Evolutionary conservation across 345 rosid genomes (phyloP), one percentile per base, ranked within the genome.

Genomic region (Zanthoxylum bungeanum): DNA sequence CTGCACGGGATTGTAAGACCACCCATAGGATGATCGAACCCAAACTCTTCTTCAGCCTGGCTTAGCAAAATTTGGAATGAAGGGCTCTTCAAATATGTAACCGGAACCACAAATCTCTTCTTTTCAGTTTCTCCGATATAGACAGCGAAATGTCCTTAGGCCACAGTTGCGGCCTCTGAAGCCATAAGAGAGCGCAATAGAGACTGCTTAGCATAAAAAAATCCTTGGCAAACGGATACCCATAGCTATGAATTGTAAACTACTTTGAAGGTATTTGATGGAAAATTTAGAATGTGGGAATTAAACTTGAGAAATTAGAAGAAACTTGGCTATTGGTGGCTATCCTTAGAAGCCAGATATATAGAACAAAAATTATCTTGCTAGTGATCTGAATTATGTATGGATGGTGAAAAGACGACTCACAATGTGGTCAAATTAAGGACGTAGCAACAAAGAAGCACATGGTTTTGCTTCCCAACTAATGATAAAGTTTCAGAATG

Each of bases 201-300:
- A 58, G 42, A 56, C 39, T 74, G 62, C 50, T 71, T 71, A 17
- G 62, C 73, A 19, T 53, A 46, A 53, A 58, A n/a, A 25, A 60
- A 73, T 59, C 31, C 36, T 50, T 16, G 69, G 69, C 37, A 75
- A 44, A 0, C 28, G 62, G 40, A 70, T 30, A 24, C 33, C 78
- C 78, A 68, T 75, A 46, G n/a, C n/a, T n/a, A n/a, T n/a, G n/a
- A n/a, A n/a, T n/a, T n/a, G n/a, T n/a, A n/a, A n/a, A n/a, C n/a
- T n/a, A n/a, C n/a, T n/a, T 46, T 14, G 17, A 31, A 14, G 27
- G 28, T 42, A 4, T 44, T 14, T 14, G 19, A 6, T 44, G 49
- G 16, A 44, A 44, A 44, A 14, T 44, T 12, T 4, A 12, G 49
- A 44, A 44, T 14, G 16, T 14, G 19, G n/a, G n/a, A n/a, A n/a